Evolutionary conservation across 1,284 basidiomycete genomes (phyloP).

Genomic region (Leccinum griseonigrum): DNA sequence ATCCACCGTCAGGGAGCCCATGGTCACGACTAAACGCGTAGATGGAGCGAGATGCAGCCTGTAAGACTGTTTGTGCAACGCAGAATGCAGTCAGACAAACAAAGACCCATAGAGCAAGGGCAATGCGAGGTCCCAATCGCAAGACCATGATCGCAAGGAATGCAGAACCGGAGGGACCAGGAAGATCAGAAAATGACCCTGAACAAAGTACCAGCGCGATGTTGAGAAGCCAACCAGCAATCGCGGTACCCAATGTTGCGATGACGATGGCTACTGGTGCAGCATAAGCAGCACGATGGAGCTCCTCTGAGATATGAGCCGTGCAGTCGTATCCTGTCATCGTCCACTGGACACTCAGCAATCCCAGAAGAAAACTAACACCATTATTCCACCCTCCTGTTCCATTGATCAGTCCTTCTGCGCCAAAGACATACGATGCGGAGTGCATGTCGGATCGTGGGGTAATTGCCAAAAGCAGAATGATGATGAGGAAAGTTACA

Average conservation of each 20-base stretch:
- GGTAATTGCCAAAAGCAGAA: conserved; percentile 80
- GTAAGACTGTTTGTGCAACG: conserved; percentile 77
- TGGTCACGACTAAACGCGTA: conserved; percentile 90
- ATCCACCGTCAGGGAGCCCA: conserved; percentile 78
- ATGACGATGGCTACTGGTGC: conserved; percentile 82
- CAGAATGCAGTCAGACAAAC: conserved; percentile 84
- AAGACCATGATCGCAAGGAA: conserved; percentile 64
- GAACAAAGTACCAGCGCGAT: conserved; percentile 83
- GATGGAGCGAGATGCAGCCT: conserved; percentile 84
- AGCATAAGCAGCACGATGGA: conserved; percentile 84
- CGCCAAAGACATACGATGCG: conserved; percentile 77
- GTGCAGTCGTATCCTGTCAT: conserved; percentile 79
- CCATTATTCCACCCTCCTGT: conserved; percentile 82
- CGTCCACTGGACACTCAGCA: conserved; percentile 92
- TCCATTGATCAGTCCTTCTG: conserved; percentile 64
- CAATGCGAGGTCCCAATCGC: conserved; percentile 70
- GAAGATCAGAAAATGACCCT: conserved; percentile 63
- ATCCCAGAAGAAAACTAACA: conserved; percentile 83
- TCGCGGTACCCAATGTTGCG: conserved; percentile 84
- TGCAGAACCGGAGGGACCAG: conserved; percentile 58
- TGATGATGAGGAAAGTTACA: conserved; percentile 74
- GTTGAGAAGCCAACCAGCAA: conserved; percentile 83
- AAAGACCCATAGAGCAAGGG: conserved; percentile 72
- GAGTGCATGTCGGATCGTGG: conserved; percentile 79
- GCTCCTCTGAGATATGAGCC: conserved; percentile 92